These are phyloP conservation scores for Plantago major DNA, from an alignment of 257 asterid genomes.

Conservation along the genomic window DNA sequence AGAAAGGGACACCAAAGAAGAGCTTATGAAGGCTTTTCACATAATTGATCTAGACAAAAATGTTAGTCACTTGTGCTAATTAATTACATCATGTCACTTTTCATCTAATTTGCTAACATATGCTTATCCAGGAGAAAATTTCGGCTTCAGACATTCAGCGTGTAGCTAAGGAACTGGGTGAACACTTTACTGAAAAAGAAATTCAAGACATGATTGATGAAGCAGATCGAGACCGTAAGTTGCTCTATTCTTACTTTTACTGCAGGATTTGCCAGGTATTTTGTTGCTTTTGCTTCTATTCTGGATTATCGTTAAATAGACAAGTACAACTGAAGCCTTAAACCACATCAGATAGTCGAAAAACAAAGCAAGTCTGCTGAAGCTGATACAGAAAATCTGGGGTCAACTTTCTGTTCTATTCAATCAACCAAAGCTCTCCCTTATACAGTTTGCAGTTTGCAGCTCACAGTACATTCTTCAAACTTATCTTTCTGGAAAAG, in stretches of 20 bases:
- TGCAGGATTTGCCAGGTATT: too few species aligned
- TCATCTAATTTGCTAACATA: constrained; percentile 19
- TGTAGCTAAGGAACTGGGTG: constrained; percentile 77
- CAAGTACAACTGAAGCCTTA: too few species aligned
- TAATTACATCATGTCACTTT: constrained; percentile 13
- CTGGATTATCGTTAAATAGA: too few species aligned
- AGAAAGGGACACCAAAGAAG: constrained; percentile 87
- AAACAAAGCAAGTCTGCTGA: too few species aligned
- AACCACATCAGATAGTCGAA: too few species aligned
- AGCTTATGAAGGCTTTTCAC: constrained; percentile 78
- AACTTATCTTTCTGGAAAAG: too few species aligned
- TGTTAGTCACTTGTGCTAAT: constrained; percentile 33
- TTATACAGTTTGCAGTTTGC: too few species aligned
- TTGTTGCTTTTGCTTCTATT: too few species aligned
- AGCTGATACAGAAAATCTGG: too few species aligned
- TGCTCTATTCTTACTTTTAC: constrained; percentile 10
- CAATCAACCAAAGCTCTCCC: too few species aligned
- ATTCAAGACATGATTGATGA: constrained; percentile 91
- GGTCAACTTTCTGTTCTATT: too few species aligned
- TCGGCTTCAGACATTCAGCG: constrained; percentile 85
- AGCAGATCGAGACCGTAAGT: constrained; percentile 93
- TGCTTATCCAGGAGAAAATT: constrained; percentile 68
- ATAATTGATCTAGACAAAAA: constrained; percentile 87
- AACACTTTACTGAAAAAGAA: constrained; percentile 62
- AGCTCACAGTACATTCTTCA: too few species aligned